Evolutionary conservation across 2,329 filamentous ascomycete species (phyloP).

Genomic region (Trichoderma semiorbis): DNA sequence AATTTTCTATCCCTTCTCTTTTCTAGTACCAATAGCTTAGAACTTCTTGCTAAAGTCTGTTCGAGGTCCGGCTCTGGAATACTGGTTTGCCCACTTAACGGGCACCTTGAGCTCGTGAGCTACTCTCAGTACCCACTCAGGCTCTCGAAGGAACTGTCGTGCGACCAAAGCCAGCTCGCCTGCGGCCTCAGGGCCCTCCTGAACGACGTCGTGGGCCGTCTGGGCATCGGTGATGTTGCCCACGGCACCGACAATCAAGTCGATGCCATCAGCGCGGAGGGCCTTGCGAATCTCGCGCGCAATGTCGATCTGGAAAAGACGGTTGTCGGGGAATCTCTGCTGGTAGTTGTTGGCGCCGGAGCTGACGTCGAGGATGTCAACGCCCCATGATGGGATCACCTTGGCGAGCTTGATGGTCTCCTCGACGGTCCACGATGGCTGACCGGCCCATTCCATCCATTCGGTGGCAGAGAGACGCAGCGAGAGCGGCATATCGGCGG

Average conservation of each 20-base stretch:
- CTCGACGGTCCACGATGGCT: constrained; percentile 63
- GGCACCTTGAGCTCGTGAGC: constrained; percentile 69
- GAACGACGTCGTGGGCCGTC: constrained; percentile 59
- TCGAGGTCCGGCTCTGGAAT: constrained; percentile 35
- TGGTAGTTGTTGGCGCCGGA: constrained; percentile 65
- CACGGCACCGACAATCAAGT: constrained; percentile 68
- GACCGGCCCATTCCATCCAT: constrained; percentile 51
- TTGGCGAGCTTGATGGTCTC: constrained; percentile 65
- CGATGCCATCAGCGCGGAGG: constrained; percentile 45
- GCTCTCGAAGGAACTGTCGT: constrained; percentile 77
- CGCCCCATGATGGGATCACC: constrained; percentile 66
- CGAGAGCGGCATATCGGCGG: constrained; percentile 53
- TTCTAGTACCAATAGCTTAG: background rate
- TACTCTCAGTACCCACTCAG: constrained; percentile 69
- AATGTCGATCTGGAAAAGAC: constrained; percentile 72
- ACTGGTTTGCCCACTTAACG: constrained; percentile 70
- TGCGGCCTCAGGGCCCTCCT: constrained; percentile 35
- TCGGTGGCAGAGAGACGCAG: constrained; percentile 60
- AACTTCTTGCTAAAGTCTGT: constrained; percentile 17
- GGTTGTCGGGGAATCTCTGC: constrained; percentile 60
- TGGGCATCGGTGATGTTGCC: constrained; percentile 69
- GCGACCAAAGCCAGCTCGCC: constrained; percentile 72
- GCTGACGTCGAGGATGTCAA: constrained; percentile 82
- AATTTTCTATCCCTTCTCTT: background rate
- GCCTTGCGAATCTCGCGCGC: constrained; percentile 69